These are phyloP conservation scores for Aristolochia fimbriata DNA, from an alignment of 164 flowering plant species.

Conservation along the genomic window DNA sequence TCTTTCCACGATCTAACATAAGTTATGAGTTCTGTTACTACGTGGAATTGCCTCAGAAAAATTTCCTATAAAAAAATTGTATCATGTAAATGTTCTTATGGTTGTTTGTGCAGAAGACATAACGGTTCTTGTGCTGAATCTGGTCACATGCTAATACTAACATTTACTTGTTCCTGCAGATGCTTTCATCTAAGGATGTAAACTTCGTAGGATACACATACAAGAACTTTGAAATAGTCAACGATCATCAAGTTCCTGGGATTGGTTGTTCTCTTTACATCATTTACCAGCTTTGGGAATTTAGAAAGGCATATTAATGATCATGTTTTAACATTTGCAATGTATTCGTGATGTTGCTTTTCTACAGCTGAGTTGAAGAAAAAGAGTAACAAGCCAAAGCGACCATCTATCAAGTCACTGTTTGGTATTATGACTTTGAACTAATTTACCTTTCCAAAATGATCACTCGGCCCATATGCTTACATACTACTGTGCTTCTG, in stretches of 20 bases:
- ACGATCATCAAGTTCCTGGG: conserved; percentile 22
- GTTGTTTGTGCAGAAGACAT: neutral
- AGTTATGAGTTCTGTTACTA: too few relatives aligned
- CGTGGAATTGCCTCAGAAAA: too few relatives aligned
- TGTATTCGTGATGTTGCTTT: neutral
- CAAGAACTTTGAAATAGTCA: conserved; percentile 34
- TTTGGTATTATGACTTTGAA: conserved; percentile 24
- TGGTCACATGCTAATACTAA: neutral
- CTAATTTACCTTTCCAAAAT: neutral
- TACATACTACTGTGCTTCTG: neutral
- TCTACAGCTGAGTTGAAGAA: conserved; percentile 39
- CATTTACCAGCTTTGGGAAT: neutral
- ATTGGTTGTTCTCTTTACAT: conserved; percentile 11
- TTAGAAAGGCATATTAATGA: neutral
- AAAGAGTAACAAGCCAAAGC: conserved; percentile 26
- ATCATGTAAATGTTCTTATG: too few relatives aligned
- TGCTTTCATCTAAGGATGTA: conserved; percentile 35
- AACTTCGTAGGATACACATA: conserved; percentile 34
- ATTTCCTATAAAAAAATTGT: too few relatives aligned
- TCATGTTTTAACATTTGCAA: neutral
- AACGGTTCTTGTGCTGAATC: neutral
- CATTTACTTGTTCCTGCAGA: conserved; percentile 13
- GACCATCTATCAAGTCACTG: conserved; percentile 36
- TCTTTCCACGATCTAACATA: too few relatives aligned
- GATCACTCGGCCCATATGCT: too few relatives aligned